Conservation (phyloP, 805 yeast genomes). For the Saccharomycopsis fibuligera region DNA sequence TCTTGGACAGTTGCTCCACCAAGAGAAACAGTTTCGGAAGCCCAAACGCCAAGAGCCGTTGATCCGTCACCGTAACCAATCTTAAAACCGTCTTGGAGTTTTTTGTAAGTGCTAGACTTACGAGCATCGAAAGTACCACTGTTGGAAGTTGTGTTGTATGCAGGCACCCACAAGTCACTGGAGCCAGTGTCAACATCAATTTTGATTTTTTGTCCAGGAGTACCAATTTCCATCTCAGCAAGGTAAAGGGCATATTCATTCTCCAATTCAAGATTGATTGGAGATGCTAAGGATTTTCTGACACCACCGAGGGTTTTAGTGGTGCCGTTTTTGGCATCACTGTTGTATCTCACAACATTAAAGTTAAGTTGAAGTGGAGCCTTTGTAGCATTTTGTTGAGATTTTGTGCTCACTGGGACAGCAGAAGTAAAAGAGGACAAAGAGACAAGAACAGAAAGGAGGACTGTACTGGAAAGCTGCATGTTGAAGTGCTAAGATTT, state of each 20-base stretch:
- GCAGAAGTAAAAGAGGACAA: slow-evolving; percentile 8
- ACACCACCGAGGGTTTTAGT: too few relatives aligned
- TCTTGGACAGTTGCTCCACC: slow-evolving; percentile 20
- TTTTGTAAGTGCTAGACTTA: slow-evolving; percentile 30
- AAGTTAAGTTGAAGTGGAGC: slow-evolving; percentile 11
- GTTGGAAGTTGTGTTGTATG: slow-evolving; percentile 18
- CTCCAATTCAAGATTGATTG: slow-evolving; percentile 26
- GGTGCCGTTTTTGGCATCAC: neutral
- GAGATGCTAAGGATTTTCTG: slow-evolving; percentile 7
- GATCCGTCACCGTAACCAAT: slow-evolving; percentile 44
- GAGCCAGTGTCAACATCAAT: slow-evolving; percentile 46
- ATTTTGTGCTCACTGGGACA: slow-evolving; percentile 13
- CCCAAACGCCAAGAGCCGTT: slow-evolving; percentile 45
- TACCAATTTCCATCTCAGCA: slow-evolving; percentile 37
- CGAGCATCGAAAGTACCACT: slow-evolving; percentile 31
- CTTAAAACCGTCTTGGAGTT: slow-evolving; percentile 30
- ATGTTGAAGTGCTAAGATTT: too few relatives aligned
- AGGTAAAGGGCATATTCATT: slow-evolving; percentile 41
- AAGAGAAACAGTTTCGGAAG: slow-evolving; percentile 17
- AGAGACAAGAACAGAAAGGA: slow-evolving; percentile 7
- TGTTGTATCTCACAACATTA: slow-evolving; percentile 9
- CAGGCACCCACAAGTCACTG: slow-evolving; percentile 43
- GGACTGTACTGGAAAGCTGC: slow-evolving; percentile 6
- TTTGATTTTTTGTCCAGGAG: slow-evolving; percentile 36
- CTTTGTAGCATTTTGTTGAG: neutral